Evolutionary conservation across 441 rosid genomes (phyloP).

Genomic region (Arabidopsis lyrata): DNA sequence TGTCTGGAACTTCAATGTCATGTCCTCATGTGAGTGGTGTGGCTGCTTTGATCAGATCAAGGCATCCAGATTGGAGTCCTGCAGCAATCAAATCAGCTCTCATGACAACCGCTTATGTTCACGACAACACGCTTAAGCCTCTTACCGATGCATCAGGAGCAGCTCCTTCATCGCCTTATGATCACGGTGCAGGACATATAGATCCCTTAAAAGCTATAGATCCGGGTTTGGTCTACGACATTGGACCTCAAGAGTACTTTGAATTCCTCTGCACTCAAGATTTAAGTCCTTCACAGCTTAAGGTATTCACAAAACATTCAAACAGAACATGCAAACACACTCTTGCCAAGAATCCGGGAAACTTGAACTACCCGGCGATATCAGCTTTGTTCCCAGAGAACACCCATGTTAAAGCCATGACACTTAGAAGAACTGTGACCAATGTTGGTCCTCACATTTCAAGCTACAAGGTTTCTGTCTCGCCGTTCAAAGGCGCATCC

Average conservation of each 20-base stretch:
- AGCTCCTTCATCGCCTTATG: slow-evolving; percentile 66
- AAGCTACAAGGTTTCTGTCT: slow-evolving; percentile 63
- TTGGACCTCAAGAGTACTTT: slow-evolving; percentile 73
- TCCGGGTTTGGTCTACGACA: slow-evolving; percentile 88
- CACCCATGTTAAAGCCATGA: slow-evolving; percentile 45
- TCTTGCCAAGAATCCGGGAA: slow-evolving; percentile 61
- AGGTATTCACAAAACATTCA: slow-evolving; percentile 70
- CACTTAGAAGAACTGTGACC: slow-evolving; percentile 70
- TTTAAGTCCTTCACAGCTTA: slow-evolving; percentile 61
- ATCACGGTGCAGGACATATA: slow-evolving; percentile 89
- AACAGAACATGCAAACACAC: slow-evolving; percentile 72
- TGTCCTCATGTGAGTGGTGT: slow-evolving; percentile 95
- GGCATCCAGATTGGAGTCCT: slow-evolving; percentile 92
- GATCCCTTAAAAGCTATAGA: slow-evolving; percentile 78
- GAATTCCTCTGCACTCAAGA: slow-evolving; percentile 87
- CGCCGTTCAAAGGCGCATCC: slow-evolving; percentile 72
- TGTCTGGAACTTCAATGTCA: slow-evolving; percentile 97
- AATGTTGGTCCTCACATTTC: slow-evolving; percentile 84
- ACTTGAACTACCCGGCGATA: slow-evolving; percentile 90
- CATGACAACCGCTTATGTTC: slow-evolving; percentile 93
- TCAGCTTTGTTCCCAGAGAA: slow-evolving; percentile 75
- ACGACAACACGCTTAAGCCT: slow-evolving; percentile 67
- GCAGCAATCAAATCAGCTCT: slow-evolving; percentile 89
- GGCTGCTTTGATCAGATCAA: slow-evolving; percentile 87
- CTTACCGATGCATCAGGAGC: slow-evolving; percentile 62